Evolutionary conservation across 257 asterid species (phyloP).

Genomic region (Lavandula angustifolia): DNA sequence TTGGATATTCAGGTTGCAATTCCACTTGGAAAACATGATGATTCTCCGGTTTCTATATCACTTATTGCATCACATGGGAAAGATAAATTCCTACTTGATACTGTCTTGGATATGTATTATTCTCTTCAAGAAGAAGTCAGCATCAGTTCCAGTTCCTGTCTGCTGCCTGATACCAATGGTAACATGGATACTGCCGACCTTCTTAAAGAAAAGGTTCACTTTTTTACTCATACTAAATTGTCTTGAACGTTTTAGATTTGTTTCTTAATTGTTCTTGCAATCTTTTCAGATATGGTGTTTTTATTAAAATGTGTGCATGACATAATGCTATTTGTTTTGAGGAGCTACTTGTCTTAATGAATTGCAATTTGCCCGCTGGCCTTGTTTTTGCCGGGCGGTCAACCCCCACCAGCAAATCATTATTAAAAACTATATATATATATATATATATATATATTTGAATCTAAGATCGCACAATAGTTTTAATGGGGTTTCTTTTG

Average conservation of each 20-base stretch:
- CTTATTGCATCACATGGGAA: conserved; percentile 75
- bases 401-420: too few relatives aligned
- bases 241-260: background rate
- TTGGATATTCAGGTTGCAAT: conserved; percentile 52
- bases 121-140: conserved; percentile 74
- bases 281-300: background rate
- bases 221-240: background rate
- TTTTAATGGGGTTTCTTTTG: too few relatives aligned
- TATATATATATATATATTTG: too few relatives aligned
- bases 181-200: conserved; percentile 75
- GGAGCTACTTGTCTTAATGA: conserved; percentile 9
- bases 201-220: conserved; percentile 83
- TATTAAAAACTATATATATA: too few relatives aligned
- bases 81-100: conserved; percentile 92
- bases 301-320: background rate
- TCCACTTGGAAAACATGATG: conserved; percentile 79
- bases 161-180: conserved; percentile 52
- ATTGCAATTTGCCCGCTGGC: too few relatives aligned
- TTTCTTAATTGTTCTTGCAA: background rate
- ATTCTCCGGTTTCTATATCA: conserved; percentile 69
- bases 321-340: background rate
- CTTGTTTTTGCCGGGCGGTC: too few relatives aligned
- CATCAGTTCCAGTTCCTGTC: conserved; percentile 48
- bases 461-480: too few relatives aligned
- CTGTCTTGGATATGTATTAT: conserved; percentile 73